These are phyloP conservation scores for Metarhizium guizhouense DNA, from an alignment of 2,329 filamentous ascomycete genomes.

Conservation along the genomic window DNA sequence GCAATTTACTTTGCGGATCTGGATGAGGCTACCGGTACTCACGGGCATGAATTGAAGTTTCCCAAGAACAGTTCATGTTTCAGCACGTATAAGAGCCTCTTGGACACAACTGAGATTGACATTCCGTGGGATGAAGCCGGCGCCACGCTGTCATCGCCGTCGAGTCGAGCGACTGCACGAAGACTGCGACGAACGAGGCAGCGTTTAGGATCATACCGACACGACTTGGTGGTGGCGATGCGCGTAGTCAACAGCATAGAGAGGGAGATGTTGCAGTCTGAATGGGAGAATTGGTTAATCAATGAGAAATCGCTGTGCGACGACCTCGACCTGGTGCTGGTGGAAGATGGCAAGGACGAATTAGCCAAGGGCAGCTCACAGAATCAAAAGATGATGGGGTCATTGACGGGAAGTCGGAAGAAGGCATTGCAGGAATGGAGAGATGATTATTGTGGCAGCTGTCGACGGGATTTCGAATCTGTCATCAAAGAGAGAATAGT, in stretches of 20 bases:
- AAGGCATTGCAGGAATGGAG: slow-evolving; percentile 39
- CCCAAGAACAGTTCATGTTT: slow-evolving; percentile 48
- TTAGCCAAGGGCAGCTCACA: slow-evolving; percentile 12
- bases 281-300: slow-evolving; percentile 88
- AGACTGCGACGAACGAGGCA: slow-evolving; percentile 74
- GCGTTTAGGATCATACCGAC: slow-evolving; percentile 71
- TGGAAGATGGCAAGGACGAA: slow-evolving; percentile 13
- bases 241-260: slow-evolving; percentile 85
- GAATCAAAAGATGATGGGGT: slow-evolving; percentile 23
- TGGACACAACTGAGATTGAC: slow-evolving; percentile 50
- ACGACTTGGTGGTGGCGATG: slow-evolving; percentile 86
- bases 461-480: slow-evolving; percentile 32
- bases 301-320: slow-evolving; percentile 72
- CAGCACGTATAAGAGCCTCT: slow-evolving; percentile 50
- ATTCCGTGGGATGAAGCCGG: slow-evolving; percentile 45
- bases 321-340: slow-evolving; percentile 42
- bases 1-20: slow-evolving; percentile 78
- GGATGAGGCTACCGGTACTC: slow-evolving; percentile 47
- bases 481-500: slow-evolving; percentile 22
- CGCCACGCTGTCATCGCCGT: slow-evolving; percentile 33
- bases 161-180: slow-evolving; percentile 46
- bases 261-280: slow-evolving; percentile 71
- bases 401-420: slow-evolving; percentile 20
- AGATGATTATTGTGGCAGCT: slow-evolving; percentile 47
- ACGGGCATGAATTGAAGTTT: slow-evolving; percentile 22